These are phyloP conservation scores for Suillus occidentalis DNA, from an alignment of 768 basidiomycete species.

Conservation along the genomic window DNA sequence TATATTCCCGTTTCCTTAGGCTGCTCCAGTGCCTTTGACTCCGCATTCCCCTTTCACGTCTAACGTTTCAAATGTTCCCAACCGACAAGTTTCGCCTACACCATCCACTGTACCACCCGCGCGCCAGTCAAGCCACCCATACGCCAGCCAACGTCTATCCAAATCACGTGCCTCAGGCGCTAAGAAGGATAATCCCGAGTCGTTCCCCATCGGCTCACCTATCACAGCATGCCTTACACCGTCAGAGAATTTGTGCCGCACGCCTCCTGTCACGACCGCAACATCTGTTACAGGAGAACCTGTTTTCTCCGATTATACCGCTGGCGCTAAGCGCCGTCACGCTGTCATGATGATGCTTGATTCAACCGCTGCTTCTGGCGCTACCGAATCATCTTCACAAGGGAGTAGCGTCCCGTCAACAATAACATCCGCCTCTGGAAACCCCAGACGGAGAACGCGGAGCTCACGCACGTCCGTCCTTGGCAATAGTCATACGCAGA, in stretches of 20 bases:
- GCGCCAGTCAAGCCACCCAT: conserved; percentile 16
- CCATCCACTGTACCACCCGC: conserved; percentile 17
- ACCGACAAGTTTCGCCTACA: conserved; percentile 28
- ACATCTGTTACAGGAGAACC: conserved; percentile 31
- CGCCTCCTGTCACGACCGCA: conserved; percentile 21
- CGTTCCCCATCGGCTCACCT: conserved; percentile 17
- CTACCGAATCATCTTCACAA: conserved; percentile 37
- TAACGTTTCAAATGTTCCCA: conserved; percentile 16
- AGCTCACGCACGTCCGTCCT: conserved; percentile 40
- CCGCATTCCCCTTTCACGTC: conserved; percentile 32
- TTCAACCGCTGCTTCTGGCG: conserved; percentile 40
- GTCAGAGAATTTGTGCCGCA: conserved; percentile 31
- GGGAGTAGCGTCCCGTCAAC: conserved; percentile 29
- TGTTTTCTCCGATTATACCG: conserved; percentile 36
- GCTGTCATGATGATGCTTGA: conserved; percentile 80
- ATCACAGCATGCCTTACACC: conserved; percentile 24
- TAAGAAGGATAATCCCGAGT: conserved; percentile 30
- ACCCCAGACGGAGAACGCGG: conserved; percentile 54
- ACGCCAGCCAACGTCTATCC: conserved; percentile 23
- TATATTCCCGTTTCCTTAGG: conserved; percentile 11
- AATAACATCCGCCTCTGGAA: conserved; percentile 25
- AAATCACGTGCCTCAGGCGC: conserved; percentile 29
- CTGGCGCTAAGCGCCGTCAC: conserved; percentile 73
- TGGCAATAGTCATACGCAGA: conserved; percentile 40
- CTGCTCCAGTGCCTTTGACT: conserved; percentile 26